These are phyloP conservation scores for Hordeum marinum DNA, from an alignment of 176 grass and related monocot species.

Conservation along the genomic window DNA sequence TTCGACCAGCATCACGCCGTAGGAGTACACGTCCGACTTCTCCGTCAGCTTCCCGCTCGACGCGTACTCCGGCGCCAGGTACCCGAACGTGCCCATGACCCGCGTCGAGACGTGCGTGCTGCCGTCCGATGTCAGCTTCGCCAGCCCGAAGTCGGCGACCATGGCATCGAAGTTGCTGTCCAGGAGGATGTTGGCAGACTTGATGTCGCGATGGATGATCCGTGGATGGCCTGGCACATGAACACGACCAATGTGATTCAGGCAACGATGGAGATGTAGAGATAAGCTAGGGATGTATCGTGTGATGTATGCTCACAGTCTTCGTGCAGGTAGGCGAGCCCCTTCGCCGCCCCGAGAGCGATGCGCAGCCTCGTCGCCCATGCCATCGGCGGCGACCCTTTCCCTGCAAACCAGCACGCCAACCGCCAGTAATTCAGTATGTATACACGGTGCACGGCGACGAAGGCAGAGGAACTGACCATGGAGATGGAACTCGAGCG, in stretches of 20 bases:
- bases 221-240: constrained; percentile 44
- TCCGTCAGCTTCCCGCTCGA: constrained; percentile 74
- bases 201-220: constrained; percentile 81
- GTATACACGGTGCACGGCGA: too few relatives aligned
- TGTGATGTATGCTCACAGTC: constrained; percentile 60
- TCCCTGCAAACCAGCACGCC: constrained; percentile 11
- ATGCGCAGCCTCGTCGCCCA: constrained; percentile 77
- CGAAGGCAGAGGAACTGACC: background rate
- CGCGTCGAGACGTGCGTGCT: constrained; percentile 65
- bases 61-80: constrained; percentile 71
- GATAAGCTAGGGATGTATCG: background rate
- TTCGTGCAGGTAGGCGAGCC: constrained; percentile 86
- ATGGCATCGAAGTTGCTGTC: constrained; percentile 66
- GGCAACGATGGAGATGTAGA: background rate
- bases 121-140: constrained; percentile 54
- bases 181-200: constrained; percentile 68
- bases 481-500: constrained; percentile 59
- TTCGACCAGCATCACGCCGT: constrained; percentile 69
- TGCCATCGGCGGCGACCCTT: constrained; percentile 52
- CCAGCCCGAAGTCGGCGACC: constrained; percentile 78
- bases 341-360: constrained; percentile 69
- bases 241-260: background rate
- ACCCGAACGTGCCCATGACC: constrained; percentile 85
- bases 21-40: constrained; percentile 74
- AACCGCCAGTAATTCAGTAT: background rate